phyloP scores from a whole-genome alignment of 2,329 filamentous ascomycete species.

The Celoporthe dispersa region DNA sequence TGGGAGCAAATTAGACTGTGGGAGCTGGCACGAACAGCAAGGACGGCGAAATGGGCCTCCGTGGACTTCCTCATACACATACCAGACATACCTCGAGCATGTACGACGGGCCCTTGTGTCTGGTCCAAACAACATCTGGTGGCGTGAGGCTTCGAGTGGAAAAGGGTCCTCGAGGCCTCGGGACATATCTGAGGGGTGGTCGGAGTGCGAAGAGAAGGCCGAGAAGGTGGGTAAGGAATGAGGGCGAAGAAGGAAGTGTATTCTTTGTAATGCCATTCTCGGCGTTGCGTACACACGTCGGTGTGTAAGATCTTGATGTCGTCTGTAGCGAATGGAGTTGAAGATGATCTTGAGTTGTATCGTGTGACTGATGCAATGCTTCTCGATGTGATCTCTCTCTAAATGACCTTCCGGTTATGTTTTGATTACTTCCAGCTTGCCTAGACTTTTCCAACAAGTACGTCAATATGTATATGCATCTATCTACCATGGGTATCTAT shows the following conservation, averaged over 20 bases:
- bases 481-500: conserved; percentile 2
- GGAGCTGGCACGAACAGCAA: background rate
- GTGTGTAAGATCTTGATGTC: conserved; percentile 20
- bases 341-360: conserved; percentile 8
- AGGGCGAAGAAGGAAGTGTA: conserved; percentile 6
- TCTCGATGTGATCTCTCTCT: too few relatives aligned
- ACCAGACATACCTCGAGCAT: background rate
- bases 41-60: background rate
- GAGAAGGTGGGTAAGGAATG: background rate
- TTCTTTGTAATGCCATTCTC: conserved; percentile 14
- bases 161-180: background rate
- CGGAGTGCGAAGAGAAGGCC: background rate
- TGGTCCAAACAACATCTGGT: background rate
- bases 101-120: conserved; percentile 3
- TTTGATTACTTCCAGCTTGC: too few relatives aligned
- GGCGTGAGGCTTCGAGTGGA: background rate
- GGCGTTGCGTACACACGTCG: conserved; percentile 25
- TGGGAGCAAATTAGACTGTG: conserved; percentile 12
- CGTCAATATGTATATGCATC: background rate
- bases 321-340: conserved; percentile 24
- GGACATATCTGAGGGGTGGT: background rate
- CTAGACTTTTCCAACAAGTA: too few relatives aligned
- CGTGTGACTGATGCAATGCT: background rate
- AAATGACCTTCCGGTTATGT: too few relatives aligned
- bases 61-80: background rate